These are phyloP conservation scores for Amphibolis antarctica DNA, from an alignment of 106 monocot species.

Conservation along the genomic window DNA sequence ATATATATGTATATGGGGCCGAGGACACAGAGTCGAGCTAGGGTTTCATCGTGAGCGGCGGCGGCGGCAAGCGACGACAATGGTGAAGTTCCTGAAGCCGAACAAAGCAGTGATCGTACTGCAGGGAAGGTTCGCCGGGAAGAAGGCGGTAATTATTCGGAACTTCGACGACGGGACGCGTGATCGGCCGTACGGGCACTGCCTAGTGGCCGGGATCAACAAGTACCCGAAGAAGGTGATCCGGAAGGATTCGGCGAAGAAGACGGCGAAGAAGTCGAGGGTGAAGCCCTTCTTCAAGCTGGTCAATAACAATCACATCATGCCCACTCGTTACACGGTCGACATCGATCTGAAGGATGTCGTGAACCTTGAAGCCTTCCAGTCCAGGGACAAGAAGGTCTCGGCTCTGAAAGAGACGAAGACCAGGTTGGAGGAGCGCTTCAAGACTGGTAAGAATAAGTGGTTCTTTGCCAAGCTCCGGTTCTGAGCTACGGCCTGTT, in stretches of 20 bases:
- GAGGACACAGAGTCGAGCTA: no score
- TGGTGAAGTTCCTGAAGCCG: no score
- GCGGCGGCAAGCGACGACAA: conserved; percentile 29
- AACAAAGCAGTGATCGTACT: no score
- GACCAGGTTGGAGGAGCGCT: conserved; percentile 5
- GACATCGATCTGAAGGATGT: conserved; percentile 55
- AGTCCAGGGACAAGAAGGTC: conserved; percentile 41
- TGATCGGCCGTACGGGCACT: conserved; percentile 42
- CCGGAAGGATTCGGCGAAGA: conserved; percentile 32
- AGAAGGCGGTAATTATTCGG: conserved; percentile 44
- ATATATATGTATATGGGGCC: no score
- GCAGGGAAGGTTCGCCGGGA: no score
- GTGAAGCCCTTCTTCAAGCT: conserved; percentile 39
- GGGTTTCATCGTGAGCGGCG: no score
- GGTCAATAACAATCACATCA: conserved; percentile 55
- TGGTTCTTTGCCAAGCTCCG: no score
- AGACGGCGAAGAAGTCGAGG: conserved; percentile 39
- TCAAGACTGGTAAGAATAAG: no score
- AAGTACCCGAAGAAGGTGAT: conserved; percentile 38
- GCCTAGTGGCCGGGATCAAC: conserved; percentile 28
- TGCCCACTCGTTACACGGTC: conserved; percentile 52
- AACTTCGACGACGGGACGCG: conserved; percentile 54
- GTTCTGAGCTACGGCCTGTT: no score
- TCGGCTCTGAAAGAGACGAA: conserved; percentile 32
- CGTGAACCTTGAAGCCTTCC: conserved; percentile 31